Conservation (phyloP, 768 basidiomycete genomes). For the Lepiota venenata region DNA sequence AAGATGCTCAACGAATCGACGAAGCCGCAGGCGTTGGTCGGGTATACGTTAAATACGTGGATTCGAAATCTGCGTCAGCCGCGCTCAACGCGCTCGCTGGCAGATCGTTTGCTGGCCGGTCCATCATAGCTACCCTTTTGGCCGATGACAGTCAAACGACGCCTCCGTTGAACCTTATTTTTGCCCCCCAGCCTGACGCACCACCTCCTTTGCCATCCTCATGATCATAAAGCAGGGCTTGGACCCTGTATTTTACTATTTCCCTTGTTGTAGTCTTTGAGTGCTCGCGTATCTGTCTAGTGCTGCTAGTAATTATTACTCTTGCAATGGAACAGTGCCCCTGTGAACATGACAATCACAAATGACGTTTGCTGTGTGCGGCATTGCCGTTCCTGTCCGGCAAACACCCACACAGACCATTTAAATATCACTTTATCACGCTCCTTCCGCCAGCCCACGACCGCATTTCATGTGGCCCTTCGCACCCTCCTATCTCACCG, state of each 20-base stretch:
- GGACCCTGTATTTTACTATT: neutral
- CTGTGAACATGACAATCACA: neutral
- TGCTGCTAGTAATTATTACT: neutral
- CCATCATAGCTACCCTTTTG: conserved; percentile 82
- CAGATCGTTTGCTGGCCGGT: conserved; percentile 80
- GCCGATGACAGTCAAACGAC: conserved; percentile 84
- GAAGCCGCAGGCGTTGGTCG: conserved; percentile 93
- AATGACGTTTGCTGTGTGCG: neutral
- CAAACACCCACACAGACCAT: no score
- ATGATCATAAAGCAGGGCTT: neutral
- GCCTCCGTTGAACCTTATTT: conserved; percentile 77
- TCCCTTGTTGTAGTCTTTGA: neutral
- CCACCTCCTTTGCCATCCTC: conserved; percentile 69
- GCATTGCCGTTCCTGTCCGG: no score
- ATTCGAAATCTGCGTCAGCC: conserved; percentile 54
- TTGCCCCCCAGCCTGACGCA: conserved; percentile 80
- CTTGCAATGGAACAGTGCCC: neutral
- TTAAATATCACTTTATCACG: no score
- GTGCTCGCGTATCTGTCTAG: conserved; percentile 4
- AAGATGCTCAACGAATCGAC: conserved; percentile 71
- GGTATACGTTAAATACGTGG: conserved; percentile 87
- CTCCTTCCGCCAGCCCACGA: no score
- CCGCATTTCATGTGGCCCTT: conserved; percentile 35
- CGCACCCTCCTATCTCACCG: conserved; percentile 26
- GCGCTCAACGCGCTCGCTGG: conserved; percentile 91